Base-by-base conservation (phyloP, 345 rosid species). In the Xanthoceras sorbifolium region DNA sequence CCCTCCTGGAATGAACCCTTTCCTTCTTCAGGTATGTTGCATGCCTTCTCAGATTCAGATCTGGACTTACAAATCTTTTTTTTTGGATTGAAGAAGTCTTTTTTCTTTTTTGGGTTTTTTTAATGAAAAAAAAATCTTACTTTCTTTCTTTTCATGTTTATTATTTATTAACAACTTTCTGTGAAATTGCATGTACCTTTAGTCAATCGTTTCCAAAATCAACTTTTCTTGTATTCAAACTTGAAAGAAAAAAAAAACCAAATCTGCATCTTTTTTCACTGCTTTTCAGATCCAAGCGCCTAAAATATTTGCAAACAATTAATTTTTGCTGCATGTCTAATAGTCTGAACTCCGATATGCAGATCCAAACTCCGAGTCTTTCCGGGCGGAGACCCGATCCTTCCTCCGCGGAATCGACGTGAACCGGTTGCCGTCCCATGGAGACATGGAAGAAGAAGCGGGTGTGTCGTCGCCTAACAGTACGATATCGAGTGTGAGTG, bases 401-500 rank as follows among this genome's bases (percentile, higher is more conserved):
- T 87, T 89, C 67, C 80, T 89, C 38, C 77, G 91, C 15, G 94
- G 98, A 67, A 94, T 94, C 81, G 98, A 97, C 84, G 98, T 97
- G 85, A 97, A 97, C 86, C 73, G 88, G 73, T 73, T 91, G 59
- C 98, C 99, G 46, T 77, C 94, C 0, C 79, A 88, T 26, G 87
- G 64, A n/a, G 92, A 88, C 72, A 89, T 90, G 70, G 96, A 94
- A 29, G 98, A 97, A 76, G 98, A 92, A 52, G 92, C 88, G 6
- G 98, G 92, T 9, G 94, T 87, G 26, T 94, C 98, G 7, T 97
- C 98, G 0, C 99, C 97, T 2, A 94, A 94, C 85, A 97, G 99
- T 77, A 94, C 99, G 48, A 78, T 97, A 64, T 97, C 99, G 25
- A 92, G 97, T 82, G 79, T 90, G 0, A 94, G 97, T 9, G 98